Conservation (phyloP, 2,329 filamentous ascomycete species). For the Clarireedia paspali region DNA sequence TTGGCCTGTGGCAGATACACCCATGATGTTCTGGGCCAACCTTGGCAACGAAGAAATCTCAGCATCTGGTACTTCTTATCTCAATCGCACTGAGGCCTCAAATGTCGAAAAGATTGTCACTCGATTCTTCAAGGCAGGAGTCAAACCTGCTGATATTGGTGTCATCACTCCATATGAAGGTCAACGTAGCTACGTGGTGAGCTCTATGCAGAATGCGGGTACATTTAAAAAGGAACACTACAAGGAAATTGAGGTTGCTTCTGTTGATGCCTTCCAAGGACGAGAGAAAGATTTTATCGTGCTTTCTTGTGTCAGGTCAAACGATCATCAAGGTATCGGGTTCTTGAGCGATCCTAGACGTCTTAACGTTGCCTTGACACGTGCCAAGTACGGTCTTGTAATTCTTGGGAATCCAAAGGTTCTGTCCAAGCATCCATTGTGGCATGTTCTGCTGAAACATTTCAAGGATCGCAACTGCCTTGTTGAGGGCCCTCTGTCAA, state of each 20-base stretch:
- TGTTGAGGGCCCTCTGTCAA: slow-evolving; percentile 89
- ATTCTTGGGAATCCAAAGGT: slow-evolving; percentile 98
- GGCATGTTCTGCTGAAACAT: slow-evolving; percentile 90
- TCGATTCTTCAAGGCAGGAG: slow-evolving; percentile 96
- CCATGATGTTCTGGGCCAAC: slow-evolving; percentile 99
- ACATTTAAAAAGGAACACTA: slow-evolving; percentile 98
- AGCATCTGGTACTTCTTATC: slow-evolving; percentile 92
- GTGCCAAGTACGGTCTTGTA: slow-evolving; percentile 92
- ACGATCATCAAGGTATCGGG: slow-evolving; percentile 97
- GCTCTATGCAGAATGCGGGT: slow-evolving; percentile 97
- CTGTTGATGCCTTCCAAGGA: slow-evolving; percentile 96
- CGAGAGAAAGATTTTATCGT: slow-evolving; percentile 99
- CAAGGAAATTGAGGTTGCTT: slow-evolving; percentile 97
- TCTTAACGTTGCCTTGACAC: slow-evolving; percentile 92
- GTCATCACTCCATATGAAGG: slow-evolving; percentile 99
- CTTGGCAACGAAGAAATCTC: slow-evolving; percentile 97
- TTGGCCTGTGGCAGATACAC: slow-evolving; percentile 87
- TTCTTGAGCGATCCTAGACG: slow-evolving; percentile 97
- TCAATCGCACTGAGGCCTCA: slow-evolving; percentile 93
- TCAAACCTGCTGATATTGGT: slow-evolving; percentile 88
- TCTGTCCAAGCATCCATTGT: slow-evolving; percentile 92
- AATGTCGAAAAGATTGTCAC: slow-evolving; percentile 99
- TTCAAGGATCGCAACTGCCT: slow-evolving; percentile 97
- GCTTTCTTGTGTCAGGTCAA: slow-evolving; percentile 93
- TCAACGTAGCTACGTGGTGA: slow-evolving; percentile 95